Evolutionary conservation across 371 early-diverging fungal species (phyloP).

Genomic region (Choanephora cucurbitarum): DNA sequence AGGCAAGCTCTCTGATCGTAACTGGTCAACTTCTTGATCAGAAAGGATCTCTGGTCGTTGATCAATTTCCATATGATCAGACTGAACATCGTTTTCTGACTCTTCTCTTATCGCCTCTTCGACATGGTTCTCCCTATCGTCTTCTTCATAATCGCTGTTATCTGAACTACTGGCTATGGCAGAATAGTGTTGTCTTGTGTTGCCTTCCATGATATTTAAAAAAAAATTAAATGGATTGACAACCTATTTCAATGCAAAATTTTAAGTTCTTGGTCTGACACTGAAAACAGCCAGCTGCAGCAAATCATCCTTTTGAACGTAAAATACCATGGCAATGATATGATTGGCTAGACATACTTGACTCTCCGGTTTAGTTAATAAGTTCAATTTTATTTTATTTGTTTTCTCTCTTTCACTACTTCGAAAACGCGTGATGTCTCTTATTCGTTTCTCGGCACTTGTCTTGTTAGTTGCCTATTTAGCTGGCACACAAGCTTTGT

Average conservation of each 20-base stretch:
- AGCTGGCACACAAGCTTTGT: constrained; percentile 60
- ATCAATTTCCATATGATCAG: too few relatives aligned
- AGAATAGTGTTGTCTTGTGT: too few relatives aligned
- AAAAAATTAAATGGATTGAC: too few relatives aligned
- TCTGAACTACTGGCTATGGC: background rate
- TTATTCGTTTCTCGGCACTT: constrained; percentile 17
- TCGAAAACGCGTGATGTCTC: constrained; percentile 10
- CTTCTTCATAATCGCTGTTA: too few relatives aligned
- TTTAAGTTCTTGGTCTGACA: background rate
- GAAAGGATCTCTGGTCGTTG: too few relatives aligned
- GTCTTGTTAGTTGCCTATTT: constrained; percentile 18
- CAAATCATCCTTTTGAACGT: background rate
- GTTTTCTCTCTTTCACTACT: constrained; percentile 2
- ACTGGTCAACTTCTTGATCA: too few relatives aligned
- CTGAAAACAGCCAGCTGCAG: background rate
- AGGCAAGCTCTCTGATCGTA: too few relatives aligned
- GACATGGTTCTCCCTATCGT: too few relatives aligned
- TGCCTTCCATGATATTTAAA: too few relatives aligned
- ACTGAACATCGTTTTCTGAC: too few relatives aligned
- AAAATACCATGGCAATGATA: background rate
- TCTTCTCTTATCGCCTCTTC: too few relatives aligned
- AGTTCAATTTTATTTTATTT: background rate
- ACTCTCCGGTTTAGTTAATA: constrained; percentile 1
- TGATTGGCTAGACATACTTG: constrained; percentile 5
- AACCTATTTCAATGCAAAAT: too few relatives aligned